These are phyloP conservation scores for Lyophyllum shimeji DNA, from an alignment of 768 basidiomycete genomes.

Conservation along the genomic window DNA sequence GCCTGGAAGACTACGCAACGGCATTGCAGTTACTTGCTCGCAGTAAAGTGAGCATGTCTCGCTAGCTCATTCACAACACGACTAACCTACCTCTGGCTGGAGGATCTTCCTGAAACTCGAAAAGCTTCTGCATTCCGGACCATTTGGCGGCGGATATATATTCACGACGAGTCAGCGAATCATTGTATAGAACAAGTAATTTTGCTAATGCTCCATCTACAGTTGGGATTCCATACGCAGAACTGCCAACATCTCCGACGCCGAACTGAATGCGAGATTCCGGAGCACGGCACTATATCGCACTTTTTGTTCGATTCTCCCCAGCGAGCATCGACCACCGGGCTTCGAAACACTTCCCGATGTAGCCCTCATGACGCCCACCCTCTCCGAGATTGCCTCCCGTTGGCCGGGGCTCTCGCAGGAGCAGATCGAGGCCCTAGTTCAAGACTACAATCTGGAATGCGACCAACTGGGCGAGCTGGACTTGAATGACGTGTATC, in stretches of 20 bases:
- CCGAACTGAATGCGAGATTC: constrained; percentile 71
- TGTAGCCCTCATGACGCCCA: constrained; percentile 59
- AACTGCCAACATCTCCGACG: constrained; percentile 75
- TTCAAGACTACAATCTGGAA: constrained; percentile 62
- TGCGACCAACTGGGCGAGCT: constrained; percentile 56
- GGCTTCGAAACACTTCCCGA: constrained; percentile 57
- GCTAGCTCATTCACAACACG: not conserved
- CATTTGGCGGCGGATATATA: constrained; percentile 86
- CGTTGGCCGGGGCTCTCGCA: constrained; percentile 74
- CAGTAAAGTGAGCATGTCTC: constrained; percentile 41
- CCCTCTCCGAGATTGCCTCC: constrained; percentile 57
- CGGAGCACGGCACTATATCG: constrained; percentile 72
- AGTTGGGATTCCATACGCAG: constrained; percentile 81
- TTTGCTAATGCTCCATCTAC: not conserved
- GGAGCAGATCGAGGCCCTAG: constrained; percentile 61
- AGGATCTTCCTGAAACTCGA: constrained; percentile 74
- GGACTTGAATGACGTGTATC: constrained; percentile 60
- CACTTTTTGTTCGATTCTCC: constrained; percentile 53
- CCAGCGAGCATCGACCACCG: constrained; percentile 38
- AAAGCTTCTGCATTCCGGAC: constrained; percentile 67
- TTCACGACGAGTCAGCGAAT: constrained; percentile 79
- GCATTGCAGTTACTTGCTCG: constrained; percentile 67
- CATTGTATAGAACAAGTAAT: not conserved
- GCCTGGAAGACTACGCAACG: constrained; percentile 64
- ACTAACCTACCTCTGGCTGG: not conserved